phyloP scores from a whole-genome alignment of 805 yeast species.

The Starmerella khaoyaiensis region DNA sequence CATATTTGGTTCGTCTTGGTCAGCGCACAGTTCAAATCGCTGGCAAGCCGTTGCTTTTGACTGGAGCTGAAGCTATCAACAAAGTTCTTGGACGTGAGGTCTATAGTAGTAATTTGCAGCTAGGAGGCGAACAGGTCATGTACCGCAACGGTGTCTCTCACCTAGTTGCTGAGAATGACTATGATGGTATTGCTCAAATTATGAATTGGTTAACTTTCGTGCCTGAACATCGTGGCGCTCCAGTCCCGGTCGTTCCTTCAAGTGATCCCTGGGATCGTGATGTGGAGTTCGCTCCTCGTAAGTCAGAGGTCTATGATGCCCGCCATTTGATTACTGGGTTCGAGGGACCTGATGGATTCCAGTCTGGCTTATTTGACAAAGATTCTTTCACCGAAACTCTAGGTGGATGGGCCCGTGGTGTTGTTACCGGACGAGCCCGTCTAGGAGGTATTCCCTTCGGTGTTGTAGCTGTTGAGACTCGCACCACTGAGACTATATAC shows the following conservation, averaged over 20 bases:
- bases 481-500: slow-evolving; percentile 71
- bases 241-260: slow-evolving; percentile 61
- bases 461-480: slow-evolving; percentile 91
- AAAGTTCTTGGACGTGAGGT: slow-evolving; percentile 94
- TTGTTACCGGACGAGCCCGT: slow-evolving; percentile 97
- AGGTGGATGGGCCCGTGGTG: slow-evolving; percentile 98
- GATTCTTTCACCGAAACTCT: slow-evolving; percentile 91
- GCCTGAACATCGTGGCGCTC: slow-evolving; percentile 80
- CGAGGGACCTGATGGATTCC: slow-evolving; percentile 56
- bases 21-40: slow-evolving; percentile 98
- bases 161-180: slow-evolving; percentile 89
- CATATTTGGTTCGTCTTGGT: slow-evolving; percentile 93
- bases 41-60: slow-evolving; percentile 95
- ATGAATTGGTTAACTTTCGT: slow-evolving; percentile 91
- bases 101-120: slow-evolving; percentile 88
- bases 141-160: slow-evolving; percentile 97
- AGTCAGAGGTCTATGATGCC: slow-evolving; percentile 70
- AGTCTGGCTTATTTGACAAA: slow-evolving; percentile 81
- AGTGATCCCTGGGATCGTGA: slow-evolving; percentile 90
- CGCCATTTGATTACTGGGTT: slow-evolving; percentile 91
- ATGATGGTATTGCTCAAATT: slow-evolving; percentile 90
- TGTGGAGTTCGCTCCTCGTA: slow-evolving; percentile 64
- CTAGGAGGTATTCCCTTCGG: slow-evolving; percentile 98
- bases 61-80: slow-evolving; percentile 99
- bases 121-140: slow-evolving; percentile 99